A percentile compares a stretch with the other conserved stretches of the same genome.
Conservation (phyloP, 352 stramenopile genomes). For the Phytophthora fragariae region DNA sequence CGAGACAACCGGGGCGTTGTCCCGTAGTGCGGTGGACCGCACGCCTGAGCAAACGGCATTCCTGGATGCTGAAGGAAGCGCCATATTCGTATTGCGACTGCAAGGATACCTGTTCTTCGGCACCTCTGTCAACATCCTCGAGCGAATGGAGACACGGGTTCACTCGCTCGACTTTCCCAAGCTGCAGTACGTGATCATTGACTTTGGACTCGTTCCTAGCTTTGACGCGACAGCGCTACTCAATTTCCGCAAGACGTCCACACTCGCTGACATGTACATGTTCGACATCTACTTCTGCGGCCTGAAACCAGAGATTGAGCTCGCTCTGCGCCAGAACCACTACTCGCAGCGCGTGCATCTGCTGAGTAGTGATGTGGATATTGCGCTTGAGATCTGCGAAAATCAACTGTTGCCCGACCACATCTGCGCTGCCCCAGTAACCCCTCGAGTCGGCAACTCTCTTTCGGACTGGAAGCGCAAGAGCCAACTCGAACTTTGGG, state of each 20-base stretch:
- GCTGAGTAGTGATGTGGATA: conserved; percentile 58
- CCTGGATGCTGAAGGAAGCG: conserved; percentile 56
- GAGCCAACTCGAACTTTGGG: conserved; percentile 74
- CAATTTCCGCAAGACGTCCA: conserved; percentile 76
- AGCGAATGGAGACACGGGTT: conserved; percentile 78
- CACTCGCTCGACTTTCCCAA: conserved; percentile 64
- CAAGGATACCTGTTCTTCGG: conserved; percentile 88
- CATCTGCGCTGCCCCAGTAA: conserved; percentile 41
- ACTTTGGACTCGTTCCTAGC: conserved; percentile 81
- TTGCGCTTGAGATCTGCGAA: conserved; percentile 74
- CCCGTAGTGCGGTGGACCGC: conserved; percentile 73
- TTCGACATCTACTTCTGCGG: conserved; percentile 88
- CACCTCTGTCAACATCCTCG: conserved; percentile 80
- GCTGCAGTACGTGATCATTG: conserved; percentile 75
- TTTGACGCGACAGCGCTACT: conserved; percentile 82
- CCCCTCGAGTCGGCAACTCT: conserved; percentile 30
- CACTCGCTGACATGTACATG: conserved; percentile 65
- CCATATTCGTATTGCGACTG: conserved; percentile 78
- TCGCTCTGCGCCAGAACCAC: conserved; percentile 54
- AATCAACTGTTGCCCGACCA: conserved; percentile 62
- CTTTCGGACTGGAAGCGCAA: conserved; percentile 66
- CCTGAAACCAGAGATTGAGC: conserved; percentile 59
- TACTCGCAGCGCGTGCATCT: conserved; percentile 59
- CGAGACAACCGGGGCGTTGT: conserved; percentile 71
- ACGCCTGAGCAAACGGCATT: conserved; percentile 67